Evolutionary conservation across 1,284 basidiomycete genomes (phyloP), one percentile per base, ranked within the genome.

Genomic region (Melampsora americana): DNA sequence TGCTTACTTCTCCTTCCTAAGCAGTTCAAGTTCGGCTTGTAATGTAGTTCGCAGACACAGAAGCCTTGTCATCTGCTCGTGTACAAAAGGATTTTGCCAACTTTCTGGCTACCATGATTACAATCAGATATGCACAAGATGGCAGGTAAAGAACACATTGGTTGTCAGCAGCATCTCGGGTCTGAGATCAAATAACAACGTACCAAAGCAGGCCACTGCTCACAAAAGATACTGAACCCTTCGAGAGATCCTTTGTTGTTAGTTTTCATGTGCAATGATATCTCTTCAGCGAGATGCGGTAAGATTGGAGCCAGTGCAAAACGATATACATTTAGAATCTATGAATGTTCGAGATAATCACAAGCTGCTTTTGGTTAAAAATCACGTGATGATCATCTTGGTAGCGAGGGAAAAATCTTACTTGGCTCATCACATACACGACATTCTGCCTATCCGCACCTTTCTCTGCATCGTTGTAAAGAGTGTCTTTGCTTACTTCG

Each of bases 271-370:
- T 84, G 85, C 62, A 88, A 86, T 79, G 91, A 87, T 66, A 96
- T 88, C 82, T 99, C 95, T 84, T 98, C 95, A 0, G 93, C 91
- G 2, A 98, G 87, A 81, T 96, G 91, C 1, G 96, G 95, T 5
- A 92, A 85, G 35, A 98, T 89, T 0, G 95, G 96, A 0, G 93
- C 92, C 60, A 95, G 85, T 18, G 94, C 86, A 6, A 86, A 86
- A 0, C 88, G 88, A 83, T 94, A 87, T 0, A 88, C 89, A 30
- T 85, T 83, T 67, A 97, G 83, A 48, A 90, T 85, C 92, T 93
- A 80, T 28, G 20, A 5, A 26, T 26, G 23, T 20, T 23, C 4
- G 30, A 28, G 14, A 5, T 18, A 48, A 26, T 11, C 4, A 72
- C 39, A 35, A 78, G 74, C 23, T 26, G 39, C 26, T 48, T 42